Evolutionary conservation across 2,329 filamentous ascomycete species (phyloP), one percentile per base, ranked within the genome.

Genomic region (Graphium sp.): DNA sequence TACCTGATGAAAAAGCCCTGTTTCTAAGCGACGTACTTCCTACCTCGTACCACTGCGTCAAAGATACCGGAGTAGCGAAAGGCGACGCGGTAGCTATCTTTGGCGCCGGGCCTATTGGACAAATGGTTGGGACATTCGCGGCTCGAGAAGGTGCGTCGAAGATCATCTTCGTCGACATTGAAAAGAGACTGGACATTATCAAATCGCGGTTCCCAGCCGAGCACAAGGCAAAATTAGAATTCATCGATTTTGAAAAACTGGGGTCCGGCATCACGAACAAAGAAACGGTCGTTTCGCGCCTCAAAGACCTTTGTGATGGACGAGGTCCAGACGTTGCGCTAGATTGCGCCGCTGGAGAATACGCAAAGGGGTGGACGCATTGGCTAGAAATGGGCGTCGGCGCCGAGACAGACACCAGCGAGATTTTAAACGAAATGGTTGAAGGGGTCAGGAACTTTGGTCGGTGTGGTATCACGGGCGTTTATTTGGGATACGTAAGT

Each of bases 31-130:
- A 92, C 46, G 81, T 91, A 1, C 50, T 92, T 3, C 59, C 62
- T 12, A 92, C 84, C 0, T 74, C 74, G 7, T 92, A 81, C 64
- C 75, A 92, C 44, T 72, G 68, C 29, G 81, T 91, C 21, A 74
- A 84, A 23, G 82, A 91, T 43, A 91, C 82, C 0, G 76, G 70
- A 2, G 76, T 92, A n/a, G 74, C 80, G 36, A 60, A 75, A 19
- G 71, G 66, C 9, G 82, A 91, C 40, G 58, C 73, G 2, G 82
- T 92, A 2, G 82, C 80, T 19, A 72, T 91, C 34, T 92, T 81
- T 35, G 83, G 82, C n/a, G 80, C 75, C 0, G 83, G 83, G 0
- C 84, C 82, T 1, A 80, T 92, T 29, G 83, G 84, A 0, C 80
- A 91, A 43, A 89, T 91, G 77, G 68, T 64, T 3, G 78, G 74